Base-by-base conservation (phyloP, 495 filamentous ascomycete species). In the Xylaria acuta region DNA sequence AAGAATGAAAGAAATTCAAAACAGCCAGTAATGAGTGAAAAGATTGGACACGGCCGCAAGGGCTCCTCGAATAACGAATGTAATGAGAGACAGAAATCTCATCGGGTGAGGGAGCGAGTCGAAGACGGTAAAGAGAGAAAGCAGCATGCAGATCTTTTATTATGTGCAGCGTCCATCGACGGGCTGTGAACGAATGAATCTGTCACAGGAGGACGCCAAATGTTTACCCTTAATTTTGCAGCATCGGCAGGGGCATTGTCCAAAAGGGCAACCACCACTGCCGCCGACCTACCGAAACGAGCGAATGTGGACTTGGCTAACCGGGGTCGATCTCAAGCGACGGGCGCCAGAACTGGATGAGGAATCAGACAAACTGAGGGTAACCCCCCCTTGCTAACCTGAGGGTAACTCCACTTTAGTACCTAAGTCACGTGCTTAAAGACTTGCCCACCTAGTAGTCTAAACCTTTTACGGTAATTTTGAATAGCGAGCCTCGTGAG, bases 181-280 rank as follows among this genome's bases (percentile, higher is more conserved):
- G 36, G 16, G 65, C 34, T 67, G 36, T 41, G 11, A 22, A 41
- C 32, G 65, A 56, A 67, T 18, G 65, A 67, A 67, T 67, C 65
- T 56, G 65, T 56, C 65, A 67, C 65, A 67, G 65, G 45, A 41
- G 34, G 65, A 40, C 65, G 27, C 65, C 30, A 67, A 41, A 8
- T 41, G 49, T 30, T 14, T 67, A 49, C 49, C 65, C 65, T 67
- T 67, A 67, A 67, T 56, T 67, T 67, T 38, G 65, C 22, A 25
- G 34, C 22, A 36, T 22, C n/a, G 47, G 65, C 65, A 67, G 36
- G 65, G 47, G 32, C 32, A 34, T 20, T 3, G 43, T 67, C 65
- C 30, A 67, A 54, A 56, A 5, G 47, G 22, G 47, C 47, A 36
- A 27, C 49, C 32, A 67, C 36, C 47, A 67, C 49, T 34, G 36